Base-by-base conservation (phyloP, 495 filamentous ascomycete genomes). In the Neurospora pannonica region DNA sequence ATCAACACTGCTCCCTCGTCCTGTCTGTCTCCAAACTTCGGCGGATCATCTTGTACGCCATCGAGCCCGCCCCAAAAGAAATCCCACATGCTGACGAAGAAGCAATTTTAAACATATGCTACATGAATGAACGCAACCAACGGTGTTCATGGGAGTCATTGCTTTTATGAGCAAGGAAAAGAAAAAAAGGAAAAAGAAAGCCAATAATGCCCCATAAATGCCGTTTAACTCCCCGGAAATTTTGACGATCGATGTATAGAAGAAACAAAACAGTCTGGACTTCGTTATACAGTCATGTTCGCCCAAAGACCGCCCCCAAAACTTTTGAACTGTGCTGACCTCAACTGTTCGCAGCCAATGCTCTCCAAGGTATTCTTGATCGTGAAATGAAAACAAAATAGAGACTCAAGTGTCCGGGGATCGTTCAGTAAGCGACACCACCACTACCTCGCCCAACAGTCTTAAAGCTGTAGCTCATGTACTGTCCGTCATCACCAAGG, bases 401-500 rank as follows among this genome's bases (percentile, higher is more conserved):
- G 21, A 54, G 31, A 34, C 11, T 67, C 54, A 5, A 5, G 31
- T 19, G 15, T 36, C 54, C 24, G 6, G 15, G 31, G 15, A 34
- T 19, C 71, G 24, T 72, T 80, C 70, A 81, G 71, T 80, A 83
- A 10, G 83, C 84, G 24, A 73, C 73, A 24, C 84, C 84, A 9
- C 75, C 76, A 5, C 77, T 80, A 13, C 83, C 73, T 72, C 83
- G 79, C 28, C 88, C 88, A 11, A 88, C 82, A 1, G 88, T 89
- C 74, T 86, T 85, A 74, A 87, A 81, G 15, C 42, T n/a, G 43
- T 79, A 89, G 43, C 81, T 88, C 77, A 85, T 78, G 78, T 79
- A 85, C 71, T 82, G 76, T 0, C 86, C 87, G 43, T 91, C 83
- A 21, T 86, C 86, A 4, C 83, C 81, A 70, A 93, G 83, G 4